phyloP scores from a whole-genome alignment of 192 early-diverging fungal genomes.

The Lobosporangium transversale region DNA sequence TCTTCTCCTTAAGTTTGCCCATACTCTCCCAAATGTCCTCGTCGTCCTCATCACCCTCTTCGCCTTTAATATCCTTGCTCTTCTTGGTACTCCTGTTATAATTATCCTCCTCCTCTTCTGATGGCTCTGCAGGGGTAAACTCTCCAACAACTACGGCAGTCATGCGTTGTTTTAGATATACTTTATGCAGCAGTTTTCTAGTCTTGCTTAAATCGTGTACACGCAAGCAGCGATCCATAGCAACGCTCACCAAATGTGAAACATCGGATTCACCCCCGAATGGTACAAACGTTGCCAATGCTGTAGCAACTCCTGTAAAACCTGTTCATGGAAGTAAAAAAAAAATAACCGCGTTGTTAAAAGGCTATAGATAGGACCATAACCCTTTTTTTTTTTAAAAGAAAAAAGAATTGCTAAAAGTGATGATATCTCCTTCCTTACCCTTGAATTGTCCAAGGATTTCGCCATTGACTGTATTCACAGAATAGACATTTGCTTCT shows the following conservation, averaged over 20 bases:
- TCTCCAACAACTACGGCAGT: constrained; percentile 70
- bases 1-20: constrained; percentile 44
- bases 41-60: constrained; percentile 28
- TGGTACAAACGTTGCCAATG: constrained; percentile 26
- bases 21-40: constrained; percentile 52
- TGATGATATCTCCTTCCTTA: too few species aligned
- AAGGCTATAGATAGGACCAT: too few species aligned
- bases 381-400: constrained; percentile 12
- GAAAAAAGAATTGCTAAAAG: too few species aligned
- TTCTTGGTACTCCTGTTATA: neutral
- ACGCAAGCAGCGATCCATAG: constrained; percentile 81
- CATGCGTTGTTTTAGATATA: constrained; percentile 83
- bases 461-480: constrained; percentile 68
- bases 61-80: neutral
- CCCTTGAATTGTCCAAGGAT: constrained; percentile 72
- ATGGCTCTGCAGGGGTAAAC: constrained; percentile 27
- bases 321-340: constrained; percentile 16
- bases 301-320: constrained; percentile 66
- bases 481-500: constrained; percentile 64
- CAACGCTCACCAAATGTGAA: constrained; percentile 67
- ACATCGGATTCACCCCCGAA: constrained; percentile 20
- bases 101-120: constrained; percentile 35
- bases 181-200: constrained; percentile 65
- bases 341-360: neutral
- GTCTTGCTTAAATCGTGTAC: constrained; percentile 72